A percentile compares a stretch with the other conserved stretches of the same genome.
Conservation (phyloP, 768 basidiomycete genomes). For the Pleurotus platypus region DNA sequence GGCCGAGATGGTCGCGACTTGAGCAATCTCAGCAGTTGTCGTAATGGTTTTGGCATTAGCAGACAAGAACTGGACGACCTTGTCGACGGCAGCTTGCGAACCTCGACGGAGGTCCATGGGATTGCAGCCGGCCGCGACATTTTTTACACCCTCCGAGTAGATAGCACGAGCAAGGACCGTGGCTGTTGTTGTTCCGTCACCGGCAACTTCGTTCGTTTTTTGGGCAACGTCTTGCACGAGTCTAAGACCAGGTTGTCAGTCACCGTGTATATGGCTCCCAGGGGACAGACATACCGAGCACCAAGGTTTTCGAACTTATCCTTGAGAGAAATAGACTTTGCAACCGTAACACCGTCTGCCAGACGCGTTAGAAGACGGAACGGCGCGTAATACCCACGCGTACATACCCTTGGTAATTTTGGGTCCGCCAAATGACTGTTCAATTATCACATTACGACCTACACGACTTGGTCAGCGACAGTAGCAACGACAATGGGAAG, state of each 20-base stretch:
- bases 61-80: conserved; percentile 88
- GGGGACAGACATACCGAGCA: conserved; percentile 65
- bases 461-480: background rate
- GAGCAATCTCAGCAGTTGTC: conserved; percentile 95
- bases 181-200: conserved; percentile 97
- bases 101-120: conserved; percentile 99
- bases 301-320: conserved; percentile 99
- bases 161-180: conserved; percentile 97
- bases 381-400: background rate
- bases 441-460: conserved; percentile 98
- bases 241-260: conserved; percentile 31
- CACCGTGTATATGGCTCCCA: conserved; percentile 9
- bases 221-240: conserved; percentile 94
- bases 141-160: conserved; percentile 98
- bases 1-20: conserved; percentile 95
- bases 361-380: conserved; percentile 8
- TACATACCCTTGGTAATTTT: conserved; percentile 92
- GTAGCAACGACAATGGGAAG: too few species aligned
- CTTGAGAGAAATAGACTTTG: conserved; percentile 89
- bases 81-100: conserved; percentile 93
- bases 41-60: conserved; percentile 91
- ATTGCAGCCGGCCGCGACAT: conserved; percentile 98
- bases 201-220: conserved; percentile 96
- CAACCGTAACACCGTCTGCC: conserved; percentile 94
- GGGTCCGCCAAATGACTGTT: conserved; percentile 84